phyloP scores from a whole-genome alignment of 148 eudicot species.

The Camellia japonica region DNA sequence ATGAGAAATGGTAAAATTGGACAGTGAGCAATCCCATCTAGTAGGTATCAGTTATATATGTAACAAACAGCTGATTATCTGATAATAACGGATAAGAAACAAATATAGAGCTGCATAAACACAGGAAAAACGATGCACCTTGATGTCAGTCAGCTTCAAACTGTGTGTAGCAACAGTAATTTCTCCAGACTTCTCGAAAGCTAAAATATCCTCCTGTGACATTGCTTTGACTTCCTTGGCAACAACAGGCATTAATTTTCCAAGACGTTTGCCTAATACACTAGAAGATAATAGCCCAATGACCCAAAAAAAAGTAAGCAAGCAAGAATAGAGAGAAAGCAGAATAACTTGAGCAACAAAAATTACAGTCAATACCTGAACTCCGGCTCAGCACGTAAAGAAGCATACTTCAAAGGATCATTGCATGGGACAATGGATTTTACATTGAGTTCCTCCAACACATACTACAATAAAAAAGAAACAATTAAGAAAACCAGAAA shows the following conservation, averaged over 20 bases:
- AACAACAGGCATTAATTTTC: conserved; percentile 85
- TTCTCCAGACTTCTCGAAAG: conserved; percentile 81
- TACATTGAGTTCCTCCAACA: conserved; percentile 87
- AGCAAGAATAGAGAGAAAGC: conserved; percentile 3
- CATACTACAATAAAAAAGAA: conserved; percentile 44
- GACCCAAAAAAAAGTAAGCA: neutral
- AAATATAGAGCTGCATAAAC: neutral
- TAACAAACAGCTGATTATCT: neutral
- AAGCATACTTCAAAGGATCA: conserved; percentile 75
- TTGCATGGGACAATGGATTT: conserved; percentile 76
- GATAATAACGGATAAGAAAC: neutral
- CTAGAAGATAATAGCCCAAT: conserved; percentile 34
- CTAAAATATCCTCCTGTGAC: conserved; percentile 80
- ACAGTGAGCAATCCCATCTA: too few relatives aligned
- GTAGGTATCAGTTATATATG: neutral
- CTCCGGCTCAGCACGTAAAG: conserved; percentile 94
- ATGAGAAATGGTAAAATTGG: too few relatives aligned
- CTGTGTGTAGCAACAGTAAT: conserved; percentile 64
- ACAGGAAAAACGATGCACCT: conserved; percentile 40
- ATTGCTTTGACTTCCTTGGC: conserved; percentile 85
- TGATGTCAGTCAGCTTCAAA: conserved; percentile 69
- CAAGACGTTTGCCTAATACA: conserved; percentile 84
- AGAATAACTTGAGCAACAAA: neutral
- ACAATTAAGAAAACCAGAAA: neutral
- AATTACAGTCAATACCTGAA: conserved; percentile 55